These are phyloP conservation scores for Ogataea paraovalis DNA, from an alignment of 805 yeast species.

Conservation along the genomic window DNA sequence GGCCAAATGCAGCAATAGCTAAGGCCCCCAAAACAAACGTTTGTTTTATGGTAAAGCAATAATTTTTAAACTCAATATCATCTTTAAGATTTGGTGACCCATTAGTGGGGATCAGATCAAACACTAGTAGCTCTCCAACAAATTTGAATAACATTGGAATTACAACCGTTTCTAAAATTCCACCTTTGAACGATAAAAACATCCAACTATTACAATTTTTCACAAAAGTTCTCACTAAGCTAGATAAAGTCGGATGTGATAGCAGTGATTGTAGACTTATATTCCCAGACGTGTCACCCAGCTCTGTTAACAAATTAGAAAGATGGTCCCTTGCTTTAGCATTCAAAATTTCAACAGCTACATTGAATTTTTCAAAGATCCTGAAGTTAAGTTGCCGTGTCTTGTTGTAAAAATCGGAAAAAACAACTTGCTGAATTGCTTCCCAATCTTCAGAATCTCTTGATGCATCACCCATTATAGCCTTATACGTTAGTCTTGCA, in stretches of 20 bases:
- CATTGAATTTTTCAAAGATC: conserved; percentile 21
- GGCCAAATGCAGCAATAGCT: conserved; percentile 23
- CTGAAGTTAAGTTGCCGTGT: conserved; percentile 11
- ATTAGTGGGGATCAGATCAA: not conserved
- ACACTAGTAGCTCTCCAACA: conserved; percentile 23
- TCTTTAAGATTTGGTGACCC: conserved; percentile 3
- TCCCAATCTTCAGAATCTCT: conserved; percentile 18
- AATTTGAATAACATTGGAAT: conserved; percentile 23
- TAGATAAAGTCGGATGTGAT: conserved; percentile 16
- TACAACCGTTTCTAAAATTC: conserved; percentile 22
- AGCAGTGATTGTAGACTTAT: conserved; percentile 18
- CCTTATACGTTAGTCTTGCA: conserved; percentile 29
- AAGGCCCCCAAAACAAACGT: conserved; percentile 25
- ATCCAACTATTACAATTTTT: conserved; percentile 16
- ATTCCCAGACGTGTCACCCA: conserved; percentile 9
- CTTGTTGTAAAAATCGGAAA: conserved; percentile 23
- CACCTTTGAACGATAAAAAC: conserved; percentile 20
- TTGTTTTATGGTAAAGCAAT: conserved; percentile 21
- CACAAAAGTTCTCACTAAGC: conserved; percentile 24
- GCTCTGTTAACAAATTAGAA: conserved; percentile 13
- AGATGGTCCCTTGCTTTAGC: conserved; percentile 5
- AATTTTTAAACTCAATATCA: conserved; percentile 11
- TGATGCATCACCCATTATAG: conserved; percentile 22
- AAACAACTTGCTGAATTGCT: conserved; percentile 22
- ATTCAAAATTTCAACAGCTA: conserved; percentile 2